Base-by-base conservation (phyloP, 2,329 filamentous ascomycete genomes). In the Penicillium sp. region DNA sequence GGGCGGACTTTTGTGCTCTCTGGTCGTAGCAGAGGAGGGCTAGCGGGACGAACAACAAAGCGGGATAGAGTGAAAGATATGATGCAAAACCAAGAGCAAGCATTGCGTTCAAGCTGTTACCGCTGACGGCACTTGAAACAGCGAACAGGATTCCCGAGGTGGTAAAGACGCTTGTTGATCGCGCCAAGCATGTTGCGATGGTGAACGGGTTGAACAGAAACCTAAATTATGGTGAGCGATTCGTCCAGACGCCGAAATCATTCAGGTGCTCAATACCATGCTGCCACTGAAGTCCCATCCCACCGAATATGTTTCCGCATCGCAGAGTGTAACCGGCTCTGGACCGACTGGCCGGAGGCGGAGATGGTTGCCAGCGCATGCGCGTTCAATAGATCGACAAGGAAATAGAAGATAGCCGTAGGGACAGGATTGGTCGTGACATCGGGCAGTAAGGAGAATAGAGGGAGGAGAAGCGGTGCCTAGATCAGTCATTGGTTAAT, bases 141-240 rank as follows among this genome's bases (percentile, higher is more conserved):
- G 94, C 91, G 66, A 91, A 88, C 33, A 98, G 86, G 68, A 97
- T 91, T 69, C 93, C 93, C 74, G 91, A 91, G 60, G 91, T 95
- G 0, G 93, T 93, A 75, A 99, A 94, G 61, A 94, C 88, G 65
- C 88, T 91, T 0, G 94, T 97, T 1, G 95, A 91, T 44, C 94
- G 90, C 28, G 91, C 94, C 62, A 99, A 85, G 76, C 94, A 98
- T 19, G 93, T 93, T 49, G 93, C 88, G 63, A 99, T 87, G 1
- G 93, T 96, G 75, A 97, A 96, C 0, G 95, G 95, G 75, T 96
- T 98, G 80, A 98, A 94, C 2, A 99, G 86, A 75, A 92, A 98
- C 67, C 92, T 95, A 45, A 10, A n/a, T 12, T 35, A 51, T 68
- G 10, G 13, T 63, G 10, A 61, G 57, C 19, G 63, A 30, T 50